These are phyloP conservation scores for Allium sativum DNA, from an alignment of 106 monocot genomes.

Conservation along the genomic window DNA sequence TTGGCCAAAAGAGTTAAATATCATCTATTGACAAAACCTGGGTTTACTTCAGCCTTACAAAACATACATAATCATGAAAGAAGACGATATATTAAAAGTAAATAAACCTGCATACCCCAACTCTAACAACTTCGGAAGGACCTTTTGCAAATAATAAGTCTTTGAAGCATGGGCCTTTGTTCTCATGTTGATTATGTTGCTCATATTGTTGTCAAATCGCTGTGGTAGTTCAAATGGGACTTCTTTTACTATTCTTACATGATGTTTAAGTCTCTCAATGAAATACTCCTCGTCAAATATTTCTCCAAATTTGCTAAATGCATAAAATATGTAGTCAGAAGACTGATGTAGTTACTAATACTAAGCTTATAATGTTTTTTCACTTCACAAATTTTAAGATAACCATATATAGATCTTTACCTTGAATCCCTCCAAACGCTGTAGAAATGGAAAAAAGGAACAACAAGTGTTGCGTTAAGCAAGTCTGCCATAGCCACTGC, in stretches of 20 bases:
- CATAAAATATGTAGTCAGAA: not conserved
- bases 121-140: conserved; percentile 77
- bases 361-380: no score
- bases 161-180: conserved; percentile 67
- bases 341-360: not conserved
- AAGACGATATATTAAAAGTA: no score
- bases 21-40: no score
- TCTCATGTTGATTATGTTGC: conserved; percentile 87
- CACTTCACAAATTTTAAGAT: not conserved
- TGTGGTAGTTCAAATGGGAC: conserved; percentile 65
- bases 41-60: no score
- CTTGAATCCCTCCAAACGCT: conserved; percentile 99
- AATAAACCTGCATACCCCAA: conserved; percentile 68
- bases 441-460: conserved; percentile 80
- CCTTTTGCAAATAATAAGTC: conserved; percentile 69
- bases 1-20: no score
- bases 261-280: conserved; percentile 52
- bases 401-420: conserved; percentile 18
- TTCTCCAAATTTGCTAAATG: conserved; percentile 82
- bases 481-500: conserved; percentile 88
- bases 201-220: conserved; percentile 78
- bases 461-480: conserved; percentile 92
- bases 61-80: no score
- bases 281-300: conserved; percentile 99
- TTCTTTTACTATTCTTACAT: conserved; percentile 68